These are phyloP conservation scores for Vitis labrusca DNA, from an alignment of 164 flowering plant genomes.

Conservation along the genomic window DNA sequence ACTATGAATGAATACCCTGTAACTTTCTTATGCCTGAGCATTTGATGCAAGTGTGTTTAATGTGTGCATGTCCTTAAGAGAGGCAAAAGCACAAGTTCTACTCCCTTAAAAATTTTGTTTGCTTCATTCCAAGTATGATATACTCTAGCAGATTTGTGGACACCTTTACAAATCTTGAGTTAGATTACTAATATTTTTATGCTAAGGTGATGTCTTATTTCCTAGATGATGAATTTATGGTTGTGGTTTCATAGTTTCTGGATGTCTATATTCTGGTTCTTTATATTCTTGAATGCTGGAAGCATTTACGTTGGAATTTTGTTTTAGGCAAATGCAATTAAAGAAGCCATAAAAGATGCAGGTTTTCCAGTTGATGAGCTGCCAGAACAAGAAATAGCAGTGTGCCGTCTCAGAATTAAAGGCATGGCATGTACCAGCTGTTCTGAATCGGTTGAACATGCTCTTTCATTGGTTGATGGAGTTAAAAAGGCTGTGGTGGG, in stretches of 20 bases:
- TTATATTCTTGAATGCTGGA: not conserved
- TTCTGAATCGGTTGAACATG: slow-evolving; percentile 78
- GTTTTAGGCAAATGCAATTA: slow-evolving; percentile 59
- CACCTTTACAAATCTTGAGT: no score
- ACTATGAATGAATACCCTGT: no score
- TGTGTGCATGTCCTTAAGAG: no score
- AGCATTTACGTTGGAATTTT: not conserved
- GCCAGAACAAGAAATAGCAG: slow-evolving; percentile 75
- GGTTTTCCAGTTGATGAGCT: slow-evolving; percentile 70
- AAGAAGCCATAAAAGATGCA: slow-evolving; percentile 65
- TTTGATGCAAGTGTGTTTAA: no score
- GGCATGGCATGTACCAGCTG: slow-evolving; percentile 98
- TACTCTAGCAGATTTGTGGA: no score
- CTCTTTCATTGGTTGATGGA: slow-evolving; percentile 67
- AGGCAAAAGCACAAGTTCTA: no score
- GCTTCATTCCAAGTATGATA: no score
- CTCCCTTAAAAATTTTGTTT: no score
- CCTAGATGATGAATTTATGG: no score
- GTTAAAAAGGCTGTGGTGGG: slow-evolving; percentile 88
- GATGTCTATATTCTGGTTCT: not conserved
- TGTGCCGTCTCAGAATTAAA: slow-evolving; percentile 73
- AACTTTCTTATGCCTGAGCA: no score
- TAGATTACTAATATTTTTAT: no score
- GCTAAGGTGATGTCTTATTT: no score
- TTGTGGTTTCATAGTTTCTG: not conserved